Base-by-base conservation (phyloP, 192 early-diverging fungal species). In the Gamsiella multidivaricata region DNA sequence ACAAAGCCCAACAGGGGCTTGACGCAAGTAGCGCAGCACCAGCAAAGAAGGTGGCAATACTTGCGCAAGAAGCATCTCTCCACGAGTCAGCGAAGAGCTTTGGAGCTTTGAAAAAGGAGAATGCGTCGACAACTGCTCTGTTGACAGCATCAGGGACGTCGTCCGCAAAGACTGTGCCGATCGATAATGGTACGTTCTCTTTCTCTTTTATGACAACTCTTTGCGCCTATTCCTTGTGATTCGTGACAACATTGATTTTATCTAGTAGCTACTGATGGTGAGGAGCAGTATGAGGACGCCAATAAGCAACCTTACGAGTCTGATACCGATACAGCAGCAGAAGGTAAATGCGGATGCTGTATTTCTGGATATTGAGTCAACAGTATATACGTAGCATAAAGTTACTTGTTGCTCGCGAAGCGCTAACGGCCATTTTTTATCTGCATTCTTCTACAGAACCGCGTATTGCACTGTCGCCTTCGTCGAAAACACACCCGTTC, bases 31-130 rank as follows among this genome's bases (percentile, higher is more conserved):
- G 53, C 34, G 23, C 23, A 26, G 5, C 20, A 46, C 54, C 52
- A 46, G 63, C 63, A 18, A 65, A 65, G 63, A 32, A 65, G 9
- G 43, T 53, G 17, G 39, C 53, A 46, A 26, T 55, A 31, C 63
- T 65, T 54, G 51, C 63, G 15, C 63, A 67, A 57, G 32, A 67
- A 20, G 65, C 54, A n/a, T 50, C 33, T 25, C 65, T 67, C 37
- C 33, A 46, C 65, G 65, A 65, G 29, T 65, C 63, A 32, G 41
- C 20, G n/a, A 45, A 6, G 50, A 46, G 53, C 45, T 67, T 47
- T 56, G 36, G 42, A 66, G 42, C 41, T 46, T 66, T 66, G 64
- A 56, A 46, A 54, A 6, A 46, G 45, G 45, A 46, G n/a, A 46
- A 46, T 10, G n/a, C 45, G 10, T 46, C 45, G 10, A 10, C 39